Base-by-base conservation (phyloP, 148 eudicot species). In the Camellia japonica region DNA sequence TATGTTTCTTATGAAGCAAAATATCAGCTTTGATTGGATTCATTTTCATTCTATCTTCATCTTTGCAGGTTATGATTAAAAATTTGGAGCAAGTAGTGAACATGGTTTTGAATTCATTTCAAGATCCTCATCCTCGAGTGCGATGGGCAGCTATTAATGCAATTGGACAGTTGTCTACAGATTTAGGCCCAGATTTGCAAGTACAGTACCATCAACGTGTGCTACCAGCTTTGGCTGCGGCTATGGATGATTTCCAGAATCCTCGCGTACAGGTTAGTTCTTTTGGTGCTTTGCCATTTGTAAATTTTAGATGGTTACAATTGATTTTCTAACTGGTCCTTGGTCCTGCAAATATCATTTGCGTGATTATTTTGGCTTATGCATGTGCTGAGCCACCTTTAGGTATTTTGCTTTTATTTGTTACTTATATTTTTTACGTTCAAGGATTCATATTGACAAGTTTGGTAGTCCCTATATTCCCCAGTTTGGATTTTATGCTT, bases 91-190 rank as follows among this genome's bases (percentile, higher is more conserved):
- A 93, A 90, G 91, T 95, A 15, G 90, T 95, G 79, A 86, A 79
- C 65, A 95, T 95, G 99, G 93, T 95, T 7, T 79, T 95, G 88
- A 92, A 71, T 77, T 95, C 93, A 0, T 93, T 93, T 73, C 93
- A 93, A 87, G 95, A 93, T 87, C 95, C 97, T 47, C 97, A 95
- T 80, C 93, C 99, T 15, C 93, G 99, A 51, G 99, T 91, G 63
- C 86, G 99, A 58, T 95, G 99, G 99, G 97, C 99, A 8, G 99
- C 99, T 73, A 95, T 95, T 85, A 95, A 95, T 87, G 98, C 97
- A 16, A 90, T 93, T 85, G 99, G 99, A 68, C 99, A 95, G 83
- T 76, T 95, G 79, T 93, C 99, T 19, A 95, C 99, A 18, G 99
- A 95, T 82, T 81, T 95, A 76, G 99, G 97, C 18, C 99, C 99